These are phyloP conservation scores for Dictyostelium capitatum DNA, from an alignment of 78 protist genomes.

Conservation along the genomic window DNA sequence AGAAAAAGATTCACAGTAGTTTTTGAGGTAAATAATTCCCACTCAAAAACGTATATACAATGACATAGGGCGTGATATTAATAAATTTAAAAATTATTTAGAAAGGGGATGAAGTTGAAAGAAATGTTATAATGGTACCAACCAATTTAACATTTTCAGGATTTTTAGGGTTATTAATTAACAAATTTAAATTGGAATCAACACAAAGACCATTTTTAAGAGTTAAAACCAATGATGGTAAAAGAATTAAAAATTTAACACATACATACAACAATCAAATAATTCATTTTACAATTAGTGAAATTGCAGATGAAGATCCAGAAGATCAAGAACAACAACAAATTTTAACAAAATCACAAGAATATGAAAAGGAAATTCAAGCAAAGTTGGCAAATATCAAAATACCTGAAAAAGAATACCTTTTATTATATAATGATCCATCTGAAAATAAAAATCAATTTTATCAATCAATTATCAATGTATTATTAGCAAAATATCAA, in stretches of 20 bases:
- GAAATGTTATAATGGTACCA: not conserved
- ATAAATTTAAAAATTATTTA: not conserved
- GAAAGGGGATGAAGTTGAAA: not conserved
- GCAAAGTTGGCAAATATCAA: not conserved
- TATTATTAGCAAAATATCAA: not conserved
- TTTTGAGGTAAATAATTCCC: not conserved
- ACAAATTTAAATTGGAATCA: slow-evolving; percentile 19
- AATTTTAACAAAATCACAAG: not conserved
- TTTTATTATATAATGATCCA: not conserved
- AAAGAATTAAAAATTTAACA: not conserved
- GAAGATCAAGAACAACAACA: not conserved
- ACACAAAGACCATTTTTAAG: not conserved
- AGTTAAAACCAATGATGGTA: slow-evolving; percentile 11
- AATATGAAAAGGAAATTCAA: not conserved
- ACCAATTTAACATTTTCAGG: slow-evolving; percentile 1
- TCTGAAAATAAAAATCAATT: not conserved
- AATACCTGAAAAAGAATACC: not conserved
- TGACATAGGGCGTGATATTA: no score
- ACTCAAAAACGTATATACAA: not conserved
- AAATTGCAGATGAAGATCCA: not conserved
- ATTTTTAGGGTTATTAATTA: not conserved
- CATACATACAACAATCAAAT: slow-evolving; percentile 12
- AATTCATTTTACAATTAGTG: not conserved
- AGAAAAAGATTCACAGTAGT: slow-evolving; percentile 39
- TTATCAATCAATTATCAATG: not conserved